Evolutionary conservation across 2,329 filamentous ascomycete genomes (phyloP).

Genomic region (Ustilaginoidea virens): DNA sequence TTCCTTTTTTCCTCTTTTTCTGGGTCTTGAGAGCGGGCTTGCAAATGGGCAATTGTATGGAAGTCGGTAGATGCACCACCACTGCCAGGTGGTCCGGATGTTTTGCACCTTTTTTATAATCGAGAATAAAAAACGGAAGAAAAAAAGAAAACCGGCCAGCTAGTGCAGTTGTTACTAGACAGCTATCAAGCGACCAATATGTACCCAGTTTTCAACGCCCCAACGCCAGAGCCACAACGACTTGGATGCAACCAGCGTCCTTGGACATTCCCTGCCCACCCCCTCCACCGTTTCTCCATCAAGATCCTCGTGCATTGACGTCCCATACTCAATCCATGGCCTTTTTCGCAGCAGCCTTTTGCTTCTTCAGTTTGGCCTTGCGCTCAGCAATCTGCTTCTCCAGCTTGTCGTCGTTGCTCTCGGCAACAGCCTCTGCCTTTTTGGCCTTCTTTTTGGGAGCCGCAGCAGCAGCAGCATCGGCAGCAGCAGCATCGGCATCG

Average conservation of each 20-base stretch:
- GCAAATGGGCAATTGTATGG: no score
- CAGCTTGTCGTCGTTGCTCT: constrained; percentile 35
- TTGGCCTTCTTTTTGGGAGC: constrained; percentile 23
- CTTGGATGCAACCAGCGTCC: no score
- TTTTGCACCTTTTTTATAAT: no score
- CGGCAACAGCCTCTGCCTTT: constrained; percentile 19
- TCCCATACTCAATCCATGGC: constrained; percentile 26
- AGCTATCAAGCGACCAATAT: no score
- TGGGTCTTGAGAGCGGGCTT: no score
- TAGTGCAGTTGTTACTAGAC: no score
- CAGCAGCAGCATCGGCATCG: constrained; percentile 26
- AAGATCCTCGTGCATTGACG: background rate
- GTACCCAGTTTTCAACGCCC: constrained; percentile 13
- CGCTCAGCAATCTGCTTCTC: constrained; percentile 44
- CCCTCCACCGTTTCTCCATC: background rate
- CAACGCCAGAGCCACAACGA: constrained; percentile 16
- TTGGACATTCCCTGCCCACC: no score
- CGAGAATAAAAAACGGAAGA: no score
- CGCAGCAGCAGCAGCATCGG: constrained; percentile 25
- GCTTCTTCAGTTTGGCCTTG: constrained; percentile 41
- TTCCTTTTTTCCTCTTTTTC: no score
- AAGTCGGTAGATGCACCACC: no score
- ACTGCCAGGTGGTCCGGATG: no score
- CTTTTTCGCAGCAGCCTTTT: constrained; percentile 41
- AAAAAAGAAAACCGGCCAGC: no score